Evolutionary conservation across 805 yeast genomes (phyloP).

Genomic region (Lipomyces yamadae): DNA sequence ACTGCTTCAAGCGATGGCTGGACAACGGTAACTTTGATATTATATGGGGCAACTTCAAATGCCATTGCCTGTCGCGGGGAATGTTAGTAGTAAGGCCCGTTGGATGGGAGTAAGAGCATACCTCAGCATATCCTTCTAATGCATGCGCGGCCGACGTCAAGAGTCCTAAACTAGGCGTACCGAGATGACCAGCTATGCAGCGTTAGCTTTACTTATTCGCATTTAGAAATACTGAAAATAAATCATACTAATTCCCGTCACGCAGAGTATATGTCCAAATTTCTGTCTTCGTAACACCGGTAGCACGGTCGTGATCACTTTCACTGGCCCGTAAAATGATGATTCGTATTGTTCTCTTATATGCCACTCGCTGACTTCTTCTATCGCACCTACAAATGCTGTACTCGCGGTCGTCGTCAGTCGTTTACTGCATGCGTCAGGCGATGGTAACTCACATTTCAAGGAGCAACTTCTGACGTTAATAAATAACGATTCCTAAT

Average conservation of each 20-base stretch:
- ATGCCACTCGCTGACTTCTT: constrained; percentile 39
- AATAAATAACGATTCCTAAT: background rate
- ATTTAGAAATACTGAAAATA: background rate
- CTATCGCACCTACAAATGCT: constrained; percentile 37
- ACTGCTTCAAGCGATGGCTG: constrained; percentile 41
- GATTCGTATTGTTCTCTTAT: constrained; percentile 37
- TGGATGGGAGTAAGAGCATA: background rate
- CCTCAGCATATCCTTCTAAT: constrained; percentile 45
- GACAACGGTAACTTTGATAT: constrained; percentile 43
- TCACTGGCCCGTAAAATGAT: constrained; percentile 39
- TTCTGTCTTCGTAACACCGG: constrained; percentile 39
- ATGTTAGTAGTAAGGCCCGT: background rate
- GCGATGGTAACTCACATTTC: constrained; percentile 12
- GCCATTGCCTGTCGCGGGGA: constrained; percentile 38
- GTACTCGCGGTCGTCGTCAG: background rate
- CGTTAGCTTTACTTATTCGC: background rate
- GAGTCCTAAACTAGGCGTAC: constrained; percentile 43
- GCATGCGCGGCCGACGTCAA: constrained; percentile 43
- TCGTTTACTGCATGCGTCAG: background rate
- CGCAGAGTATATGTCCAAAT: constrained; percentile 43
- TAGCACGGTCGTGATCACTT: constrained; percentile 41
- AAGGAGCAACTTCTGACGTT: constrained; percentile 15
- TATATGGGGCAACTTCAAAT: constrained; percentile 41
- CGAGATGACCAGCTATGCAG: constrained; percentile 39
- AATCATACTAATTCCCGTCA: constrained; percentile 39